phyloP scores from a whole-genome alignment of 768 basidiomycete species.

The Ephemerocybe angulata region DNA sequence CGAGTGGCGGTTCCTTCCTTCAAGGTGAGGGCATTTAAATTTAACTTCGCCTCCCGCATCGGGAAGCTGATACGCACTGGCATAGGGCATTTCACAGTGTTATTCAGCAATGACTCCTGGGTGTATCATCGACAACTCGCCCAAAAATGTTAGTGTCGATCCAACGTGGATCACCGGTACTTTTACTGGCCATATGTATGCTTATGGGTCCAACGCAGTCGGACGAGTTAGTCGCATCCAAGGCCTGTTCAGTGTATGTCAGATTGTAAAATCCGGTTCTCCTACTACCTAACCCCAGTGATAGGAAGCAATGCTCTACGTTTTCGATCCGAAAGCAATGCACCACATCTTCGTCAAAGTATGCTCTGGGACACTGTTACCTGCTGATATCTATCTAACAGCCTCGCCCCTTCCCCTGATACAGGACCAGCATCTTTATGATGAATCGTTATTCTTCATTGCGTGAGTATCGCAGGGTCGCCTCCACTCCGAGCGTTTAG shows the following conservation, averaged over 20 bases:
- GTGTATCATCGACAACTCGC: neutral
- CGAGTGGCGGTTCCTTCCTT: neutral
- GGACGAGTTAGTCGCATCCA: conserved; percentile 30
- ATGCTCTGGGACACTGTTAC: neutral
- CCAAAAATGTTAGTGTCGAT: neutral
- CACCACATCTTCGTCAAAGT: conserved; percentile 46
- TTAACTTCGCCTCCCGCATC: neutral
- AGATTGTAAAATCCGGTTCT: neutral
- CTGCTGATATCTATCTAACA: neutral
- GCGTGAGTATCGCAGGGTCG: conserved; percentile 5
- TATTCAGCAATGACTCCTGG: neutral
- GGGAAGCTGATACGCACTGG: neutral
- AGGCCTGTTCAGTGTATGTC: conserved; percentile 32
- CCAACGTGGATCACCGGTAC: neutral
- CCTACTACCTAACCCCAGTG: neutral
- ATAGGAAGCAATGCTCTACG: conserved; percentile 34
- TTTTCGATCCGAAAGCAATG: conserved; percentile 44
- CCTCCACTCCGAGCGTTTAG: too few species aligned
- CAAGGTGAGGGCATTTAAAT: neutral
- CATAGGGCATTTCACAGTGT: neutral
- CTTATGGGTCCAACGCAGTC: conserved; percentile 21
- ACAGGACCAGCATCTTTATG: conserved; percentile 29
- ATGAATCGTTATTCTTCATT: conserved; percentile 8
- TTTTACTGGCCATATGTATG: neutral
- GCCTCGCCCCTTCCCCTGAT: neutral